Evolutionary conservation across 495 filamentous ascomycete species (phyloP).

Genomic region (Apiosordaria backusii): DNA sequence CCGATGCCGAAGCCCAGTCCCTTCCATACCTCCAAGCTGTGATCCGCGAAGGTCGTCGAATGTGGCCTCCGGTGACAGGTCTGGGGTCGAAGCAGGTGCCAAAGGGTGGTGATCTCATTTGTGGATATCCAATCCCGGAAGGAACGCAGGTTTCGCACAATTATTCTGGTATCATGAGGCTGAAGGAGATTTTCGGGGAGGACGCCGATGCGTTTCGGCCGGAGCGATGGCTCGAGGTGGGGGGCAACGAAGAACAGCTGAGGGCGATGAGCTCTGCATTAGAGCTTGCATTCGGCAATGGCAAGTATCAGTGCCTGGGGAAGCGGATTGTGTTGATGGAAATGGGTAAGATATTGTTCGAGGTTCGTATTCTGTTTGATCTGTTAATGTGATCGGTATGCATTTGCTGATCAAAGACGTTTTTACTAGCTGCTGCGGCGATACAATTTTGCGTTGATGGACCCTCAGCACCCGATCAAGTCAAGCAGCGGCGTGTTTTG

Average conservation of each 20-base stretch:
- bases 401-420: too few relatives aligned
- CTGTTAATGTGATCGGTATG: neutral
- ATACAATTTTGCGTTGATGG: conserved; percentile 43
- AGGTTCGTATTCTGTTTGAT: conserved; percentile 38
- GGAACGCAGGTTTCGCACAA: conserved; percentile 52
- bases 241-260: conserved; percentile 27
- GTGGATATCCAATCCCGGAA: conserved; percentile 52
- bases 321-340: conserved; percentile 41
- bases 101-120: conserved; percentile 46
- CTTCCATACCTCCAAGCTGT: conserved; percentile 49
- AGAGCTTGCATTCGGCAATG: conserved; percentile 34
- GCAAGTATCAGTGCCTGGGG: conserved; percentile 41
- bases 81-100: conserved; percentile 47
- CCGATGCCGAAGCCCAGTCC: conserved; percentile 35
- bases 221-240: conserved; percentile 49
- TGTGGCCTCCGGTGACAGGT: conserved; percentile 42
- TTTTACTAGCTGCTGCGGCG: neutral
- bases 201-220: conserved; percentile 49
- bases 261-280: conserved; percentile 33
- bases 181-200: conserved; percentile 33
- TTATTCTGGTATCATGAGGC: conserved; percentile 27
- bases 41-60: conserved; percentile 45
- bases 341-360: conserved; percentile 51
- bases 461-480: conserved; percentile 40
- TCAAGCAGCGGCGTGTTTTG: conserved; percentile 14